Evolutionary conservation across 345 rosid genomes (phyloP).

Genomic region (Geranium rotundifolium): DNA sequence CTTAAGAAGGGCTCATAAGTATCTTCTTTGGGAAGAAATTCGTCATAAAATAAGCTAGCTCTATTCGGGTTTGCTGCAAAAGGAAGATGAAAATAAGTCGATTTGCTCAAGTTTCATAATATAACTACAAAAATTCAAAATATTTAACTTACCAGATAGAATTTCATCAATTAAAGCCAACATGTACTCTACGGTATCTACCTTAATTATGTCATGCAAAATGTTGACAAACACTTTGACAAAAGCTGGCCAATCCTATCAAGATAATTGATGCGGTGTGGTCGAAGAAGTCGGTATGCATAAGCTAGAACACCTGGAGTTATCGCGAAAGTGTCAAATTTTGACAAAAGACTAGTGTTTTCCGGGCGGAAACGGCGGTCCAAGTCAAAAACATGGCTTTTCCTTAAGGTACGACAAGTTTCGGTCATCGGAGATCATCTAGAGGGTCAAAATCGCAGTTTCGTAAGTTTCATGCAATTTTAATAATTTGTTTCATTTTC

Average conservation of each 20-base stretch:
- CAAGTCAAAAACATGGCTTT: too few relatives aligned
- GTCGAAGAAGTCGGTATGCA: too few relatives aligned
- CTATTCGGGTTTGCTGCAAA: conserved; percentile 77
- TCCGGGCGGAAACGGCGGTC: too few relatives aligned
- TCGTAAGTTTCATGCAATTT: too few relatives aligned
- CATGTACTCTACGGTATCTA: conserved; percentile 95
- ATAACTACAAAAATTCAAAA: neutral
- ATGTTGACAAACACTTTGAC: conserved; percentile 77
- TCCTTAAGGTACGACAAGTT: too few relatives aligned
- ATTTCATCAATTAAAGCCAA: conserved; percentile 86
- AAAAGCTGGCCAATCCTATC: conserved; percentile 92
- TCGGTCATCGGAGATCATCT: too few relatives aligned
- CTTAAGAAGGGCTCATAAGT: conserved; percentile 94
- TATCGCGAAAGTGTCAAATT: too few relatives aligned
- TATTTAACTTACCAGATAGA: conserved; percentile 46
- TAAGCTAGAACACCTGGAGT: too few relatives aligned
- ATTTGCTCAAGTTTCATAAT: neutral
- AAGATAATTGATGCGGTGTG: too few relatives aligned
- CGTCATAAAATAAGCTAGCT: conserved; percentile 82
- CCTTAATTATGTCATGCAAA: conserved; percentile 76
- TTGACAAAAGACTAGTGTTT: too few relatives aligned
- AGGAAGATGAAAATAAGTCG: conserved; percentile 13
- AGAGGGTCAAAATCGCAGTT: too few relatives aligned
- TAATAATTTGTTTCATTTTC: too few relatives aligned
- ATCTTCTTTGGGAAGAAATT: conserved; percentile 62